These are phyloP conservation scores for Persicaria tinctoria DNA, from an alignment of 148 eudicot genomes.

Conservation along the genomic window DNA sequence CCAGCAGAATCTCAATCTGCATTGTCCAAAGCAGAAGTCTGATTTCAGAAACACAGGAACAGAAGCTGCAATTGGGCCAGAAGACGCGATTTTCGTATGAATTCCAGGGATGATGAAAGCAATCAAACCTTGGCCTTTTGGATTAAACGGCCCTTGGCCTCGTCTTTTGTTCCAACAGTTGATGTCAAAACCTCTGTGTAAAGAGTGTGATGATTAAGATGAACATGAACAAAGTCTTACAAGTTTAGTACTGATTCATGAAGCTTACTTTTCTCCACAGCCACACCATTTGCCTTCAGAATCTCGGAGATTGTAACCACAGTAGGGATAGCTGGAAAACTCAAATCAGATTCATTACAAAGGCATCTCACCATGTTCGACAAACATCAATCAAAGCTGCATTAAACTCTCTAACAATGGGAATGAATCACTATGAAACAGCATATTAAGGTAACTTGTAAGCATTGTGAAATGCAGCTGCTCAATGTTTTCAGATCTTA, in stretches of 20 bases:
- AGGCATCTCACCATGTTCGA: too few relatives aligned
- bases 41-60: not conserved
- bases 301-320: conserved; percentile 43
- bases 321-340: conserved; percentile 43
- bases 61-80: not conserved
- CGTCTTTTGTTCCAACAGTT: conserved; percentile 44
- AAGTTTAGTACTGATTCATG: conserved; percentile 24
- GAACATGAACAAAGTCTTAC: not conserved
- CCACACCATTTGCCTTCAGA: conserved; percentile 42
- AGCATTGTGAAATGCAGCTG: not conserved
- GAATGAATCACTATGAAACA: too few relatives aligned
- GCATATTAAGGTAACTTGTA: too few relatives aligned
- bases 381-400: not conserved
- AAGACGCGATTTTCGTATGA: too few relatives aligned
- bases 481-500: too few relatives aligned
- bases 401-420: not conserved
- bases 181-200: conserved; percentile 22
- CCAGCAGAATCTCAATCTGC: conserved; percentile 55
- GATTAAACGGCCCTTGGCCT: conserved; percentile 31
- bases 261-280: conserved; percentile 34
- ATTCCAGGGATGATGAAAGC: not conserved
- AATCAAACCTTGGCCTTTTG: conserved; percentile 21
- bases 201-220: too few relatives aligned
- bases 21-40: not conserved
- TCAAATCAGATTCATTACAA: too few relatives aligned